Conservation (phyloP, 148 eudicot species). For the Fagopyrum tataricum region DNA sequence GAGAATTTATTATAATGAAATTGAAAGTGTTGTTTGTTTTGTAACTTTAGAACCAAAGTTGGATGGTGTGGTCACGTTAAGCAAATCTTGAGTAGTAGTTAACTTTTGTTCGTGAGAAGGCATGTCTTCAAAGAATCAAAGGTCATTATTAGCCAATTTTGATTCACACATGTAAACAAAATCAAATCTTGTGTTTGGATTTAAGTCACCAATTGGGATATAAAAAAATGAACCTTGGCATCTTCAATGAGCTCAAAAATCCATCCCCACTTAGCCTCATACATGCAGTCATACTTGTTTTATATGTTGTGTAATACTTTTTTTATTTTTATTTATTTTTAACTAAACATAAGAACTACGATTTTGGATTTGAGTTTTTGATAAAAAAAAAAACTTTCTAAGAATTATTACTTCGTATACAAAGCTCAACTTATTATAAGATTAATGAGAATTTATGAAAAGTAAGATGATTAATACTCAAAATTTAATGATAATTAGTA, state of each 20-base stretch:
- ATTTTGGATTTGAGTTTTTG: too few relatives aligned
- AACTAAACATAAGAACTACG: too few relatives aligned
- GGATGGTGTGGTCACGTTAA: not conserved
- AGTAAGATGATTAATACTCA: too few relatives aligned
- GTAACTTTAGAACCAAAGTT: constrained; percentile 6
- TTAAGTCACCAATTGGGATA: not conserved
- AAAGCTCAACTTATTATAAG: too few relatives aligned
- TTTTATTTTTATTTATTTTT: too few relatives aligned
- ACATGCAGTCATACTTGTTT: too few relatives aligned
- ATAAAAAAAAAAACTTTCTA: too few relatives aligned
- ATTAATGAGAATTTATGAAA: too few relatives aligned
- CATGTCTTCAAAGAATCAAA: not conserved
- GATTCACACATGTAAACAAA: not conserved
- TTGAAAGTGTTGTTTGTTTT: constrained; percentile 2
- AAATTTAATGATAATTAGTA: too few relatives aligned
- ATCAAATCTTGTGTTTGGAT: not conserved
- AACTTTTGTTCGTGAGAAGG: not conserved
- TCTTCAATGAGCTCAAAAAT: not conserved
- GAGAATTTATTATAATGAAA: not conserved
- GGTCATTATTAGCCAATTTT: not conserved
- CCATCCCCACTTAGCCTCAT: not conserved
- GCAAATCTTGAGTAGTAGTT: not conserved
- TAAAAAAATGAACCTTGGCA: not conserved
- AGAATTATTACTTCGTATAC: too few relatives aligned
- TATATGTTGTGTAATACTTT: too few relatives aligned